These are phyloP conservation scores for Amphibolis antarctica DNA, from an alignment of 106 monocot genomes.

Conservation along the genomic window DNA sequence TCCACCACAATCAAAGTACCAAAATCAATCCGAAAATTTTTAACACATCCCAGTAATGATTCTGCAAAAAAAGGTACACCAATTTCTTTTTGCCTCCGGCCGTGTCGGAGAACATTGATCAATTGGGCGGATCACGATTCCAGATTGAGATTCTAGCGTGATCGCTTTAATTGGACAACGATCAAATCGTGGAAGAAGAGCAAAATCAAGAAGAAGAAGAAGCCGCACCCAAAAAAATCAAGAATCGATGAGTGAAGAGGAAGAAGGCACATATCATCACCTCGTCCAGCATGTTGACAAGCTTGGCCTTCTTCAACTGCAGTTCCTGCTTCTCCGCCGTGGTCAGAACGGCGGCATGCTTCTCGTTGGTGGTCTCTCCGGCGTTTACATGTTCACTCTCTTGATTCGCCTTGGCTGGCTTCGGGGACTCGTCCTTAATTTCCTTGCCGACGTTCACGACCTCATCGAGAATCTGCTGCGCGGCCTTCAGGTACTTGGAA, in stretches of 20 bases:
- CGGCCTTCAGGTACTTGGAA: slow-evolving; percentile 81
- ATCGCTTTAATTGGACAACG: too few relatives aligned
- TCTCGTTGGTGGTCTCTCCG: slow-evolving; percentile 6
- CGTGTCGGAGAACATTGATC: too few relatives aligned
- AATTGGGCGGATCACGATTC: too few relatives aligned
- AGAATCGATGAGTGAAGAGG: not conserved
- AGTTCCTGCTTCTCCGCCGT: slow-evolving; percentile 77
- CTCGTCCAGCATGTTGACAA: slow-evolving; percentile 82
- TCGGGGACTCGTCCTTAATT: slow-evolving; percentile 8
- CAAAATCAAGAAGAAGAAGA: too few relatives aligned
- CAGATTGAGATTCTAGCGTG: too few relatives aligned
- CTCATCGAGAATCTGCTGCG: slow-evolving; percentile 81
- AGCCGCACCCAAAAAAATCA: too few relatives aligned
- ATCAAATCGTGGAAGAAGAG: too few relatives aligned
- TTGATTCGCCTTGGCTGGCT: slow-evolving; percentile 2
- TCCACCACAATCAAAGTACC: not conserved
- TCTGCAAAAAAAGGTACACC: too few relatives aligned
- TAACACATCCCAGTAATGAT: not conserved
- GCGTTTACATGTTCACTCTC: slow-evolving; percentile 4
- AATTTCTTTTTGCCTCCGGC: too few relatives aligned
- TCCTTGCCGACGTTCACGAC: slow-evolving; percentile 61
- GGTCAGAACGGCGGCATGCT: slow-evolving; percentile 24
- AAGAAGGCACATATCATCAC: slow-evolving; percentile 16
- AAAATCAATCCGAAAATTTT: not conserved
- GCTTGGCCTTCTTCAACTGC: slow-evolving; percentile 97